These are phyloP conservation scores for Neurospora africana DNA, from an alignment of 495 filamentous ascomycete genomes.

Conservation along the genomic window DNA sequence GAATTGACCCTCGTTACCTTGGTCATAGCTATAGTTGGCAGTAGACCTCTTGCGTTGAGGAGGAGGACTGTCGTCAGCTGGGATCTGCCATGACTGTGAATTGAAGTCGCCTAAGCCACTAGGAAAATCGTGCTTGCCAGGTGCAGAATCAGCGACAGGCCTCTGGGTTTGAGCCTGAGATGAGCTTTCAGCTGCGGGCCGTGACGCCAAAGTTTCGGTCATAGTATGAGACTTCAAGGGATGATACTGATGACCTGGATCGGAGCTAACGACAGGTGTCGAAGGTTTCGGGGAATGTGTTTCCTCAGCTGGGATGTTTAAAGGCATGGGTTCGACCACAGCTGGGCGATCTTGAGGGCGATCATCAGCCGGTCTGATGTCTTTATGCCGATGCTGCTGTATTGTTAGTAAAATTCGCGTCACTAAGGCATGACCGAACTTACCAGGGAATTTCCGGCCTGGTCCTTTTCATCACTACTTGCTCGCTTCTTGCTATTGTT, in stretches of 20 bases:
- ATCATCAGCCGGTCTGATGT: neutral
- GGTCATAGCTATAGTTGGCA: neutral
- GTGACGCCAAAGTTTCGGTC: neutral
- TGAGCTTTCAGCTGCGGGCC: neutral
- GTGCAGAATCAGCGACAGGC: neutral
- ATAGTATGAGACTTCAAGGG: neutral
- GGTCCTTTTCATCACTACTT: neutral
- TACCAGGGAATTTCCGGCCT: neutral
- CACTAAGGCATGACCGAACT: neutral
- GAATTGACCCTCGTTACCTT: neutral
- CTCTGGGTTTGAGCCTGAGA: neutral
- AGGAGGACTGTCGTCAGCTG: neutral
- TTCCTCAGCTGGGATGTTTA: neutral
- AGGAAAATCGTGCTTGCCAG: neutral
- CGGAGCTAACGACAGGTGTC: neutral
- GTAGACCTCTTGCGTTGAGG: neutral
- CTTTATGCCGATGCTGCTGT: neutral
- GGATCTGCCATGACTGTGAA: neutral
- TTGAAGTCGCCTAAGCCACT: neutral
- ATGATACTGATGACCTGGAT: neutral
- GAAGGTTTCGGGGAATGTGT: neutral
- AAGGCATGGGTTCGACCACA: neutral
- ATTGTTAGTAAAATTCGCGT: neutral
- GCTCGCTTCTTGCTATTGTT: neutral
- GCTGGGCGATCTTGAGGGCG: neutral